Evolutionary conservation across 2,329 filamentous ascomycete genomes (phyloP).

Genomic region (Penicillium sp.): DNA sequence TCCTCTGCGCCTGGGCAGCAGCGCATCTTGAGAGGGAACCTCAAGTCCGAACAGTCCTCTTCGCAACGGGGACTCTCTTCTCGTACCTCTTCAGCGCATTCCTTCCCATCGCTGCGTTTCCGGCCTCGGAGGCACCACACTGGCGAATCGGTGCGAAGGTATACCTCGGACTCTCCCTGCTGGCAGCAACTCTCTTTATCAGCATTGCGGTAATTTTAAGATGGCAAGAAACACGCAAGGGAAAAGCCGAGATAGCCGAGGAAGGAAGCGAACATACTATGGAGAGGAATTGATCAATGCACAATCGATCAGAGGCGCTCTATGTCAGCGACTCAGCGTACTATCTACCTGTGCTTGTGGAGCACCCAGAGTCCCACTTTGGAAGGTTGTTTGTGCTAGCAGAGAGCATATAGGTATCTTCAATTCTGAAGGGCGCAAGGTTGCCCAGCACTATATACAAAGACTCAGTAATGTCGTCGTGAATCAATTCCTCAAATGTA

Average conservation of each 20-base stretch:
- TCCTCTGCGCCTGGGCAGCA: not conserved
- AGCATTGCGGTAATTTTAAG: not conserved
- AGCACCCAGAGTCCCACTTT: no score
- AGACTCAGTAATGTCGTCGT: not conserved
- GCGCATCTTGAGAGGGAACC: not conserved
- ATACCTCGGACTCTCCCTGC: not conserved
- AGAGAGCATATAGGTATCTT: not conserved
- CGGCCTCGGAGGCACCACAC: not conserved
- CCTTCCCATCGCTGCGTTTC: not conserved
- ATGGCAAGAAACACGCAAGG: not conserved
- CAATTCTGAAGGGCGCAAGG: not conserved
- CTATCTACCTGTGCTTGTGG: not conserved
- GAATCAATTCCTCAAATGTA: not conserved
- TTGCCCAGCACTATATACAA: not conserved
- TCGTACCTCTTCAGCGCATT: not conserved
- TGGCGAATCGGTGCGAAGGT: not conserved
- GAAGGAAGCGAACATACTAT: not conserved
- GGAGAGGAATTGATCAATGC: not conserved
- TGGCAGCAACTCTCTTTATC: not conserved
- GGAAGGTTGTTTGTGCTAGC: not conserved
- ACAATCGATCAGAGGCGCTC: not conserved
- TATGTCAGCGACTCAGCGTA: not conserved
- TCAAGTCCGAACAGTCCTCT: not conserved
- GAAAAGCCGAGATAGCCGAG: not conserved
- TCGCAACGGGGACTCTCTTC: not conserved